Conservation (phyloP, 2,329 filamentous ascomycete species). For the Exophiala mesophila region DNA sequence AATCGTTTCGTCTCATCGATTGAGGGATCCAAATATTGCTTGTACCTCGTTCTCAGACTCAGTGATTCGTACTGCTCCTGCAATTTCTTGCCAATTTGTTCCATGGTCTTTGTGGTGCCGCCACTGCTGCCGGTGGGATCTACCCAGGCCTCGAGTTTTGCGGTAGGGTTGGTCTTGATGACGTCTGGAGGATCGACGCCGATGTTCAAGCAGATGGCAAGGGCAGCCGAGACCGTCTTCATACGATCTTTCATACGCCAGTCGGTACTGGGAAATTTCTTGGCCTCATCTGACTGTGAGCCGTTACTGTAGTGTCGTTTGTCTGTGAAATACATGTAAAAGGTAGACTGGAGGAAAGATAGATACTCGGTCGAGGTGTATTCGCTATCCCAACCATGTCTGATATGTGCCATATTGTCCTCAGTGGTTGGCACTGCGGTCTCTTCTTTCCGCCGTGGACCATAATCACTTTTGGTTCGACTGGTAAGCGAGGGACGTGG, state of each 20-base stretch:
- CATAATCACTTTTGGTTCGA: conserved; percentile 52
- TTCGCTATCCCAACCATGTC: conserved; percentile 90
- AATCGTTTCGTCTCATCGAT: conserved; percentile 98
- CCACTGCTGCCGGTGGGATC: conserved; percentile 78
- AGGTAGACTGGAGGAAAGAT: conserved; percentile 80
- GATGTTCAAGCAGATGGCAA: conserved; percentile 93
- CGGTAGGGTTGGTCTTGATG: conserved; percentile 87
- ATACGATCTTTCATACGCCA: conserved; percentile 96
- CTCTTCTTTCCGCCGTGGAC: conserved; percentile 38
- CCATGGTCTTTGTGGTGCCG: conserved; percentile 74
- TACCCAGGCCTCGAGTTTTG: conserved; percentile 94
- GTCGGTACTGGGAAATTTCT: conserved; percentile 64
- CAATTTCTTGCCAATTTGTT: conserved; percentile 92
- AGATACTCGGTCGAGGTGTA: conserved; percentile 88
- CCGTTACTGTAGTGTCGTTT: conserved; percentile 95
- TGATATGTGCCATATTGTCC: conserved; percentile 53
- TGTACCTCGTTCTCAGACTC: conserved; percentile 92
- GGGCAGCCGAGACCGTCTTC: conserved; percentile 92
- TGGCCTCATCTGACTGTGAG: conserved; percentile 61
- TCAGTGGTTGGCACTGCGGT: conserved; percentile 36
- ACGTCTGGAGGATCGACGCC: conserved; percentile 97
- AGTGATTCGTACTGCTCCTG: conserved; percentile 95
- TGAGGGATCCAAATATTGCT: conserved; percentile 92
- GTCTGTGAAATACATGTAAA: conserved; percentile 99
- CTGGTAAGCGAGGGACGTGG: conserved; percentile 31